Evolutionary conservation across 2,329 filamentous ascomycete genomes (phyloP).

Genomic region (Ophiostoma quercus): DNA sequence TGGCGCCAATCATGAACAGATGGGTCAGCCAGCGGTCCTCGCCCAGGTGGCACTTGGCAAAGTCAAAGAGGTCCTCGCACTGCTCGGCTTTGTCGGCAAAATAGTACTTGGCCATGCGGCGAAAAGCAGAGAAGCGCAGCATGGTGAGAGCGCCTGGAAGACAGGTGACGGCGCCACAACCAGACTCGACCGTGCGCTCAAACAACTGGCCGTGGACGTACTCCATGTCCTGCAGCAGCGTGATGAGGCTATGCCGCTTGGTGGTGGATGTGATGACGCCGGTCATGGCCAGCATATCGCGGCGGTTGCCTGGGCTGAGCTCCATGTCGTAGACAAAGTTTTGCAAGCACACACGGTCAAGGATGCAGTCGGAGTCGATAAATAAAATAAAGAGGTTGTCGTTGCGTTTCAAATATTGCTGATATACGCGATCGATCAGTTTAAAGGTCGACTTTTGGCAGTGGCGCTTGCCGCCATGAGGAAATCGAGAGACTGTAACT

Average conservation of each 20-base stretch:
- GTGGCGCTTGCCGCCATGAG: constrained; percentile 86
- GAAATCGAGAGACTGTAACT: constrained; percentile 86
- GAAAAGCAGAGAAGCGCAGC: constrained; percentile 90
- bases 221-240: constrained; percentile 93
- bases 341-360: constrained; percentile 85
- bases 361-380: constrained; percentile 94
- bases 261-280: constrained; percentile 95
- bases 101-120: constrained; percentile 96
- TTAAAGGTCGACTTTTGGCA: constrained; percentile 92
- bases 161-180: constrained; percentile 89
- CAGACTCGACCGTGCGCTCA: constrained; percentile 90
- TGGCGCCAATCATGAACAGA: constrained; percentile 96
- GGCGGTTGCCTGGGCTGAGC: constrained; percentile 82
- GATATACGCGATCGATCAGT: constrained; percentile 88
- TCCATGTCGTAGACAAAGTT: constrained; percentile 99
- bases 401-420: constrained; percentile 76
- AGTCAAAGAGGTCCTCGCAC: constrained; percentile 93
- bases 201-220: constrained; percentile 96
- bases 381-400: constrained; percentile 94
- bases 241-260: constrained; percentile 80
- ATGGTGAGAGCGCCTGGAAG: constrained; percentile 93
- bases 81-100: constrained; percentile 96
- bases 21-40: constrained; percentile 97
- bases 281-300: constrained; percentile 95
- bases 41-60: constrained; percentile 88